Evolutionary conservation across 352 stramenopile genomes (phyloP).

Genomic region (Pythium periplocum): DNA sequence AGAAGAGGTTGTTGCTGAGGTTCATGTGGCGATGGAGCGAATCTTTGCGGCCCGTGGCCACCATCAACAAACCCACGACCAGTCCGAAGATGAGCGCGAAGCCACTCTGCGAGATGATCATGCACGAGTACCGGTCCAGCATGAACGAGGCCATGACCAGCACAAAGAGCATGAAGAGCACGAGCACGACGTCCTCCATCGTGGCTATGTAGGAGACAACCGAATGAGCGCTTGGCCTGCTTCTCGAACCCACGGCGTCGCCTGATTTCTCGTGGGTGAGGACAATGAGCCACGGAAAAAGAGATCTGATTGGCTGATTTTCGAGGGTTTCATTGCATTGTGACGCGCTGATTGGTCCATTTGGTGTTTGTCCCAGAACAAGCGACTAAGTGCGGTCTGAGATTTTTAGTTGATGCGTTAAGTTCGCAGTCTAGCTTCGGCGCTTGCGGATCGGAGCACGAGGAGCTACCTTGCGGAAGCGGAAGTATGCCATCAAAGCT

Average conservation of each 20-base stretch:
- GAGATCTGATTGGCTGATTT: too few species aligned
- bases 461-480: slow-evolving; percentile 49
- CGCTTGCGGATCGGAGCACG: slow-evolving; percentile 1
- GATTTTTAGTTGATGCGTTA: too few species aligned
- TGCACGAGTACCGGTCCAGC: slow-evolving; percentile 79
- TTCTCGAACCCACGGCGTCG: too few species aligned
- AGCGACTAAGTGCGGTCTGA: too few species aligned
- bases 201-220: slow-evolving; percentile 1
- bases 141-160: slow-evolving; percentile 87
- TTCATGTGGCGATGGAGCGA: slow-evolving; percentile 75
- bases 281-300: too few species aligned
- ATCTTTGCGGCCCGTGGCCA: slow-evolving; percentile 57
- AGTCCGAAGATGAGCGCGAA: slow-evolving; percentile 82
- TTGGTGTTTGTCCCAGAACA: too few species aligned
- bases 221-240: too few species aligned
- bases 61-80: slow-evolving; percentile 60
- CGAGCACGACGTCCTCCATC: slow-evolving; percentile 80
- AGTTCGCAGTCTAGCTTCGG: background rate
- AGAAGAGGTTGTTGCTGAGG: slow-evolving; percentile 86
- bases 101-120: slow-evolving; percentile 82
- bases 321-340: too few species aligned
- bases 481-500: slow-evolving; percentile 60
- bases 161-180: slow-evolving; percentile 84
- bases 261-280: too few species aligned
- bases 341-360: too few species aligned